These are phyloP conservation scores for Rhizopus delemar DNA, from an alignment of 371 early-diverging fungal genomes.

Conservation along the genomic window DNA sequence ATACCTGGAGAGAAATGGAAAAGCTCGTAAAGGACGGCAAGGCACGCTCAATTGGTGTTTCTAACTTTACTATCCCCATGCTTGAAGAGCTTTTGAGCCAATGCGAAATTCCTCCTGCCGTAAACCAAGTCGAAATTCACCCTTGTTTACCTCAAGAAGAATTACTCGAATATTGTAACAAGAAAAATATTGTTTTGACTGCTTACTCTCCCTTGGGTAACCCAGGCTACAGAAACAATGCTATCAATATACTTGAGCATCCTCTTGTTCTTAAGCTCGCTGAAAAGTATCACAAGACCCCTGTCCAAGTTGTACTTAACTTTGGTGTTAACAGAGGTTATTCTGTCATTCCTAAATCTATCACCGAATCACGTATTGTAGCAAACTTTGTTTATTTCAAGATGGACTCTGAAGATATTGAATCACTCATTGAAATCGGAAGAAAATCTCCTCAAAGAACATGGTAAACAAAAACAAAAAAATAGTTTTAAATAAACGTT, in stretches of 20 bases:
- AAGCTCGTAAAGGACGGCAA: conserved; percentile 58
- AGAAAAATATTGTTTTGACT: conserved; percentile 41
- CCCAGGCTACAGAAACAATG: conserved; percentile 28
- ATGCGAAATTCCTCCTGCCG: conserved; percentile 78
- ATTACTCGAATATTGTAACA: conserved; percentile 37
- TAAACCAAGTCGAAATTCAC: conserved; percentile 78
- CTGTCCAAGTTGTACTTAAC: conserved; percentile 74
- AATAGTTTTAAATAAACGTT: neutral
- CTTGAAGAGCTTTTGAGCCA: conserved; percentile 66
- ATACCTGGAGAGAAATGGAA: conserved; percentile 84
- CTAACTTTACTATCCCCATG: conserved; percentile 67
- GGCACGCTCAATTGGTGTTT: conserved; percentile 65
- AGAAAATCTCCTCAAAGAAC: conserved; percentile 21
- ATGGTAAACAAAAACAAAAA: conserved; percentile 26
- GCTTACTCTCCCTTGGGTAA: conserved; percentile 52
- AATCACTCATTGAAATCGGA: conserved; percentile 38
- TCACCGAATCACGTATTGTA: conserved; percentile 46
- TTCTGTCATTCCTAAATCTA: conserved; percentile 64
- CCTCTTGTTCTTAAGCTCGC: conserved; percentile 55
- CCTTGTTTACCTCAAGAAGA: conserved; percentile 50
- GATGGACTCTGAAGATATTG: conserved; percentile 36
- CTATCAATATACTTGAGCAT: conserved; percentile 25
- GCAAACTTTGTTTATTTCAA: conserved; percentile 43
- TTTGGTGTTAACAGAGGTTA: conserved; percentile 77
- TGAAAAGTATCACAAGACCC: conserved; percentile 65